Conservation (phyloP, 140 eudicot species). For the Cichorium intybus region DNA sequence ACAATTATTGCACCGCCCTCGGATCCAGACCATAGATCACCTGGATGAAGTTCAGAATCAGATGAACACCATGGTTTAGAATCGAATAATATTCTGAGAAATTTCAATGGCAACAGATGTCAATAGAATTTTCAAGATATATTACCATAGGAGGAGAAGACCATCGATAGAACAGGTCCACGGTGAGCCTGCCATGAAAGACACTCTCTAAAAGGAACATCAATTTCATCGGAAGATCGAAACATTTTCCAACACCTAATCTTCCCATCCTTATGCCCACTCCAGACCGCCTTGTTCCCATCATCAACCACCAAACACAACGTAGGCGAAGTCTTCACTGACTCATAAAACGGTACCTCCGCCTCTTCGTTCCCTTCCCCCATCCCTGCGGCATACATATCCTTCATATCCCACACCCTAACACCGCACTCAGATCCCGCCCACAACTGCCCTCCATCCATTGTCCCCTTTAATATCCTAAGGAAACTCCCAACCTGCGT, state of each 20-base stretch:
- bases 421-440: conserved; percentile 80
- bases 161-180: conserved; percentile 78
- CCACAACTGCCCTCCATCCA: conserved; percentile 57
- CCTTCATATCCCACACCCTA: conserved; percentile 57
- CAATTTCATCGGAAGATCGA: conserved; percentile 7
- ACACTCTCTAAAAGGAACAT: conserved; percentile 42
- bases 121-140: neutral
- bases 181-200: conserved; percentile 94
- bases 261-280: conserved; percentile 90
- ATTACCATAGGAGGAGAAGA: conserved; percentile 76
- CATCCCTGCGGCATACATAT: conserved; percentile 36
- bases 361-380: conserved; percentile 40
- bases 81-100: neutral
- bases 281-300: conserved; percentile 79
- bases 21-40: conserved; percentile 96
- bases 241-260: conserved; percentile 85
- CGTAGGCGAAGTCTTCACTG: conserved; percentile 41
- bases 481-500: conserved; percentile 60
- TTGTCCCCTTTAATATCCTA: conserved; percentile 44
- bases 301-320: conserved; percentile 75
- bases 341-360: conserved; percentile 48
- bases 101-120: neutral
- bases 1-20: conserved; percentile 80
- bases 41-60: conserved; percentile 41
- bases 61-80: conserved; percentile 4